Evolutionary conservation across 495 filamentous ascomycete species (phyloP), one percentile per base, ranked within the genome.

Genomic region (Talaromyces thailandensis): DNA sequence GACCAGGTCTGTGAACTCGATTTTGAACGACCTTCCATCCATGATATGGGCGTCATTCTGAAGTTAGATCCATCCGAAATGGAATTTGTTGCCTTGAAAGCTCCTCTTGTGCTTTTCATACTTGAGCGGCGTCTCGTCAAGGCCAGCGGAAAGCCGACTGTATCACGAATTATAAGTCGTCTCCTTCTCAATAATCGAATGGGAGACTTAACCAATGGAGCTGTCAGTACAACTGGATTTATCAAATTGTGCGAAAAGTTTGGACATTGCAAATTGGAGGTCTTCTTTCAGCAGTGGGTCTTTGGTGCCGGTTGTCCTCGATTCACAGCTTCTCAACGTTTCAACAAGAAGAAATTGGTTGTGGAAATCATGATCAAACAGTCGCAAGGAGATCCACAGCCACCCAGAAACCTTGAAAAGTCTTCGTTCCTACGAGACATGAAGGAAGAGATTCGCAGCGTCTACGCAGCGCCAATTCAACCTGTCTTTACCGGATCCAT

Each of bases 271-370:
- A 90, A 90, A 64, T 77, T 96, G 2, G 93, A 98, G 48, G 73
- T 81, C 2, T 95, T 97, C 70, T 98, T 95, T 79, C 82, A 87
- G 11, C 95, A 99, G 69, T 99, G 94, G 93, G 84, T 99, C 2
- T 82, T 86, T 62, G 85, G 88, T 11, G 87, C 90, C 9, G 94
- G 94, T 6, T 97, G 93, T 68, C 95, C 95, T 5, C 82, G 81
- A 24, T 93, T 99, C 66, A 78, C 86, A 29, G 88, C 94, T 56
- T 88, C 82, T 18, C 92, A 96, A 64, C 82, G 86, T 26, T 98
- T 99, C 74, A 99, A 98, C 66, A 98, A 98, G 79, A 99, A 99
- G 74, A 90, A 95, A 67, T 82, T 97, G 32, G 91, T 93, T 16
- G 90, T 99, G 3, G 92, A 97, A 71, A 92, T 99, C 84, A 85